phyloP scores from a whole-genome alignment of 495 filamentous ascomycete genomes.

The Delitschia confertaspora region DNA sequence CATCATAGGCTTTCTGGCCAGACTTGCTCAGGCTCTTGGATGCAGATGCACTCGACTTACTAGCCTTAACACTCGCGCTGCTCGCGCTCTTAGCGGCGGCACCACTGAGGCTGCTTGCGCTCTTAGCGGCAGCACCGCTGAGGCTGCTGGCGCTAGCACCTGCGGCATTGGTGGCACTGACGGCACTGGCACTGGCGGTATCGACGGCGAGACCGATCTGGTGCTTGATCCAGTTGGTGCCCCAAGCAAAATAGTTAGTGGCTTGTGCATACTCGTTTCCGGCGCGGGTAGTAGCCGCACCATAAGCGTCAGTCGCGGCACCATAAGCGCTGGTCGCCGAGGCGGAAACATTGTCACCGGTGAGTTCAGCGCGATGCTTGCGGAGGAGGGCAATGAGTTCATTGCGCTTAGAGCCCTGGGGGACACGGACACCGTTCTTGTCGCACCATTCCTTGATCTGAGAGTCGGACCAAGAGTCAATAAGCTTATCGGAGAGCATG shows the following conservation, averaged over 20 bases:
- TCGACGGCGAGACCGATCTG: constrained; percentile 46
- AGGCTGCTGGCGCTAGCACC: constrained; percentile 4
- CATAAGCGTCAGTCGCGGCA: constrained; percentile 58
- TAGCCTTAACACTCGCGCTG: not conserved
- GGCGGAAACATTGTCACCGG: constrained; percentile 53
- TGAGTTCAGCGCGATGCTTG: constrained; percentile 70
- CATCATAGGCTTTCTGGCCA: constrained; percentile 35
- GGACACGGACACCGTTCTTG: constrained; percentile 68
- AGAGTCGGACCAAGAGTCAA: constrained; percentile 82
- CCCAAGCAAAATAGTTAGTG: constrained; percentile 42
- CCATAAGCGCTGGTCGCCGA: constrained; percentile 60
- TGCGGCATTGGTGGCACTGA: constrained; percentile 6
- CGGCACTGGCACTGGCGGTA: constrained; percentile 26
- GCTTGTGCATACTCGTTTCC: constrained; percentile 62
- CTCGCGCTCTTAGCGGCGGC: constrained; percentile 12
- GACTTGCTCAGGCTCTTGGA: constrained; percentile 28
- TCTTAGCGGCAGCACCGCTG: not conserved
- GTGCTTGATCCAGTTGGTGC: constrained; percentile 62
- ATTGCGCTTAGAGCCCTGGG: constrained; percentile 82
- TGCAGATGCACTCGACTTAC: constrained; percentile 15
- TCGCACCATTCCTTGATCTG: constrained; percentile 70
- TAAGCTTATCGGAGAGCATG: constrained; percentile 67
- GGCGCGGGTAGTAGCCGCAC: constrained; percentile 75
- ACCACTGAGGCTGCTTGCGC: constrained; percentile 21
- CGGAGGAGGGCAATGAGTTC: constrained; percentile 85